Evolutionary conservation across 140 eudicot species (phyloP).

Genomic region (Cichorium intybus): DNA sequence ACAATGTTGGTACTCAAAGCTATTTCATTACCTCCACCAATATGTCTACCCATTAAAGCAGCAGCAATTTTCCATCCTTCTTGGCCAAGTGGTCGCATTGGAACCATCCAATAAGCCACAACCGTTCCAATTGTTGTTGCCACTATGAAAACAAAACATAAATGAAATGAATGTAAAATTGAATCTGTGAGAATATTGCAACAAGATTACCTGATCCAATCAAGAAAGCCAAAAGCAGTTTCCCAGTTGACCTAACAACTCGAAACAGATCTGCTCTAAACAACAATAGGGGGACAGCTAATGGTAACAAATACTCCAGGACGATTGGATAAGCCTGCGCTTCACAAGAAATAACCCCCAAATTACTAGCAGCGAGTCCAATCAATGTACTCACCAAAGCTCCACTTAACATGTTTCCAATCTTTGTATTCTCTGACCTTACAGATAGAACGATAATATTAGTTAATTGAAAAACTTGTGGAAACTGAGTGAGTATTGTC

Average conservation of each 20-base stretch:
- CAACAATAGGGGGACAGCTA: conserved; percentile 79
- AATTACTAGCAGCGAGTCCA: conserved; percentile 80
- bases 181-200: no score
- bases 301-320: conserved; percentile 62
- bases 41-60: conserved; percentile 94
- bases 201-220: conserved; percentile 72
- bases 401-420: conserved; percentile 78
- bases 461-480: not conserved
- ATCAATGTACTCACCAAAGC: conserved; percentile 74
- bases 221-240: conserved; percentile 79
- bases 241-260: conserved; percentile 69
- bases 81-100: conserved; percentile 80
- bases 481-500: not conserved
- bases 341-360: conserved; percentile 70
- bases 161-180: not conserved
- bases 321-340: conserved; percentile 70
- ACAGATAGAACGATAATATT: not conserved
- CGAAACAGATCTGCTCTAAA: conserved; percentile 80
- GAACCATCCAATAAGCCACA: conserved; percentile 73
- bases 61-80: conserved; percentile 98
- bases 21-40: conserved; percentile 83
- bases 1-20: not conserved
- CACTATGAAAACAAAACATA: conserved; percentile 38
- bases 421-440: conserved; percentile 88
- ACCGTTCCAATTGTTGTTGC: conserved; percentile 75